These are phyloP conservation scores for Coniochaeta pulveracea DNA, from an alignment of 2,329 filamentous ascomycete species.

Conservation along the genomic window DNA sequence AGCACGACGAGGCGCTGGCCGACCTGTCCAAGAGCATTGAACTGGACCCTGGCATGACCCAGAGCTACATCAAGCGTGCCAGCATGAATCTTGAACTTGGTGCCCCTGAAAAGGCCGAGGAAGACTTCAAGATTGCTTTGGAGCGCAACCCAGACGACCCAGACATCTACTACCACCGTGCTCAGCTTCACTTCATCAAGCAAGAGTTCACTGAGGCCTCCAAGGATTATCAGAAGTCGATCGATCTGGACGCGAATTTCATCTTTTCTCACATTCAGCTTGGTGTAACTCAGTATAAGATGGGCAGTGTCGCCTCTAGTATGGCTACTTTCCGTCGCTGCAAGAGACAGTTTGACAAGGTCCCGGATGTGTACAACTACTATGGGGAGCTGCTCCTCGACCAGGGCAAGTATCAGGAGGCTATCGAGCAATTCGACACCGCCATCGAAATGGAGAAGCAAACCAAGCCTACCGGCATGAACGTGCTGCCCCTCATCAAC, in stretches of 20 bases:
- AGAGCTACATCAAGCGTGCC: slow-evolving; percentile 97
- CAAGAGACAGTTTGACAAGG: slow-evolving; percentile 96
- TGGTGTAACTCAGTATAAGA: slow-evolving; percentile 98
- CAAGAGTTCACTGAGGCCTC: slow-evolving; percentile 86
- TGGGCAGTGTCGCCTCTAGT: slow-evolving; percentile 92
- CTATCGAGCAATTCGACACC: slow-evolving; percentile 94
- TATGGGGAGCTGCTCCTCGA: slow-evolving; percentile 94
- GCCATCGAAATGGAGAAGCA: slow-evolving; percentile 99
- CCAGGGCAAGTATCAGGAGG: slow-evolving; percentile 90
- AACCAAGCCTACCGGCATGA: slow-evolving; percentile 89
- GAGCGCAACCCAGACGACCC: slow-evolving; percentile 79
- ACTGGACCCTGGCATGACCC: slow-evolving; percentile 75
- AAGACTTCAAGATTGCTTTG: slow-evolving; percentile 79
- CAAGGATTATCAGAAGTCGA: slow-evolving; percentile 98
- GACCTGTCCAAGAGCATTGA: slow-evolving; percentile 92
- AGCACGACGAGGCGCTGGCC: slow-evolving; percentile 68
- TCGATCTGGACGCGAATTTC: slow-evolving; percentile 89
- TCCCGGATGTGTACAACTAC: slow-evolving; percentile 99
- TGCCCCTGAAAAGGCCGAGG: slow-evolving; percentile 77
- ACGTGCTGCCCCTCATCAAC: slow-evolving; percentile 95
- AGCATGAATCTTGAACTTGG: slow-evolving; percentile 95
- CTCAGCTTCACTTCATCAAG: slow-evolving; percentile 96
- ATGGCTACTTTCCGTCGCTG: slow-evolving; percentile 97
- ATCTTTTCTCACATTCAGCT: slow-evolving; percentile 99
- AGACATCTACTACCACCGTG: slow-evolving; percentile 98